Conservation (phyloP, 352 stramenopile species). For the Globisporangium ultimum region DNA sequence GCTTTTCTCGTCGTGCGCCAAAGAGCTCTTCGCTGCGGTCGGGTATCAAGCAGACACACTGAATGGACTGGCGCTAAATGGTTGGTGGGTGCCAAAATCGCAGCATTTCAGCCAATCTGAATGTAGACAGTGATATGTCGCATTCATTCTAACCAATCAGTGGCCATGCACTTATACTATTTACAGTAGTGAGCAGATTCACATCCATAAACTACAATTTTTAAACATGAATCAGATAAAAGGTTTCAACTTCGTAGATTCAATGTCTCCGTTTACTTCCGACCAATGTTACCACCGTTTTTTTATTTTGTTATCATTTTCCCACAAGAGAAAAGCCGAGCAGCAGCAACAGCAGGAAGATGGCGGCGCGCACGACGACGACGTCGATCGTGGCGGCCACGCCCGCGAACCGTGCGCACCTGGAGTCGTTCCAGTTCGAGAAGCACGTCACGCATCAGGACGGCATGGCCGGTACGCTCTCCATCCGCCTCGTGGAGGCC, state of each 20-base stretch:
- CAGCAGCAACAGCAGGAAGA: not conserved
- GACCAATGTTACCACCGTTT: not conserved
- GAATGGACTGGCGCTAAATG: conserved; percentile 10
- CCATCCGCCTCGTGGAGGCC: conserved; percentile 67
- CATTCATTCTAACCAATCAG: not conserved
- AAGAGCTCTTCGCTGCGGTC: too few relatives aligned
- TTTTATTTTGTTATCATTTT: too few relatives aligned
- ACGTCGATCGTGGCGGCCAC: conserved; percentile 27
- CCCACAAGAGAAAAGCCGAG: not conserved
- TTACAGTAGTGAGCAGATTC: not conserved
- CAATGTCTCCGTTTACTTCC: not conserved
- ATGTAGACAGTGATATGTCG: accelerated
- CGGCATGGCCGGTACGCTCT: conserved; percentile 63
- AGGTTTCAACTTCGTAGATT: too few relatives aligned
- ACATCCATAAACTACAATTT: not conserved
- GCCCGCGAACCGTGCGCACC: conserved; percentile 30
- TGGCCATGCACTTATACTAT: not conserved
- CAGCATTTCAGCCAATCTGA: conserved; percentile 8
- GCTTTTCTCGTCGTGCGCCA: too few relatives aligned
- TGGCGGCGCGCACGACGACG: conserved; percentile 1
- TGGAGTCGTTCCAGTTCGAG: conserved; percentile 68
- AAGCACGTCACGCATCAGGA: conserved; percentile 79
- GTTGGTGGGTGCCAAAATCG: conserved; percentile 7
- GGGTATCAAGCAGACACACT: too few relatives aligned
- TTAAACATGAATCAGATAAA: too few relatives aligned